phyloP scores from a whole-genome alignment of 1,284 basidiomycete species.

The Cryptococcus sp. region DNA sequence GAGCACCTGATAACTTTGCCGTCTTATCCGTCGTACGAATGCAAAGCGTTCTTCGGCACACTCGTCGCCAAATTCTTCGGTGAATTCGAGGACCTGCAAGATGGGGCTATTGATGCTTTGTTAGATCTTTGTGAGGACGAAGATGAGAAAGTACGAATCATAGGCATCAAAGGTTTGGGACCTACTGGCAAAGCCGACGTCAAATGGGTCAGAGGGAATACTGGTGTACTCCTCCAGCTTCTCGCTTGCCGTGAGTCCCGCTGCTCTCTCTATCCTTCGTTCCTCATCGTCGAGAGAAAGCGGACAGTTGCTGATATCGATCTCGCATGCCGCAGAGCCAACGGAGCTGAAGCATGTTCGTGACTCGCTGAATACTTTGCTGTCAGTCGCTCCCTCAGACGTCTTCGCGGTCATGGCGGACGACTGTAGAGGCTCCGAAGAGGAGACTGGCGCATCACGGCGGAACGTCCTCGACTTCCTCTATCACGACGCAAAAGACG shows the following conservation, averaged over 20 bases:
- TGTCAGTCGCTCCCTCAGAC: constrained; percentile 24
- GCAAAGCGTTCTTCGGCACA: constrained; percentile 30
- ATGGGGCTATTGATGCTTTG: constrained; percentile 35
- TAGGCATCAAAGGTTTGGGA: constrained; percentile 37
- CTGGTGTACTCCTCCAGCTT: constrained; percentile 39
- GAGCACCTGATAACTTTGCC: constrained; percentile 28
- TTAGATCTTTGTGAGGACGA: constrained; percentile 44
- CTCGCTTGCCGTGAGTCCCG: constrained; percentile 34
- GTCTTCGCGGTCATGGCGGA: constrained; percentile 36
- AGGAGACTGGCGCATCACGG: constrained; percentile 34
- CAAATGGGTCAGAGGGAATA: constrained; percentile 42
- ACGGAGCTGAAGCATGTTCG: constrained; percentile 30
- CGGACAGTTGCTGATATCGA: neutral
- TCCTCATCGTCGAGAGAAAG: neutral
- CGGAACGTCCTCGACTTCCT: constrained; percentile 34
- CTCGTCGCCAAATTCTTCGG: constrained; percentile 28
- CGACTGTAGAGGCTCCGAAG: constrained; percentile 27
- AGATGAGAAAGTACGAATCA: constrained; percentile 36
- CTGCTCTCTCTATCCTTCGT: neutral
- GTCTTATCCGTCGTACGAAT: constrained; percentile 18
- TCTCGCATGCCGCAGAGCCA: constrained; percentile 19
- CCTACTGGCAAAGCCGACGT: constrained; percentile 35
- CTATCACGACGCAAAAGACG: constrained; percentile 6
- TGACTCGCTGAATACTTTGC: constrained; percentile 23
- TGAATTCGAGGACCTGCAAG: constrained; percentile 40